Evolutionary conservation across 768 basidiomycete genomes (phyloP), one percentile per base, ranked within the genome.

Genomic region (Trametes villosa): DNA sequence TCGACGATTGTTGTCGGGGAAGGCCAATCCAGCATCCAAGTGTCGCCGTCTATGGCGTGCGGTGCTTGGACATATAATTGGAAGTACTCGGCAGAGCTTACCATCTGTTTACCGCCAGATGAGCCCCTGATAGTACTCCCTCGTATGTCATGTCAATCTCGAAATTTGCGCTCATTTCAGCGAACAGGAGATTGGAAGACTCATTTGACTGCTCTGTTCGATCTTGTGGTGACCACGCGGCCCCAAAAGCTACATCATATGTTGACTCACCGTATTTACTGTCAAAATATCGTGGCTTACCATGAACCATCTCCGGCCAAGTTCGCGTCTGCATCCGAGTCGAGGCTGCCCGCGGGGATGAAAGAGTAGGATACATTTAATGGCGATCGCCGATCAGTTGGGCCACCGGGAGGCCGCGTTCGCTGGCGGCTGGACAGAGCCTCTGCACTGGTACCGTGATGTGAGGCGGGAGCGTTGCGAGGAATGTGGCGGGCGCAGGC

Each of bases 61-160:
- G 15, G 26, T 1, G 13, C 36, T 27, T 22, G 12, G 15, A 31
- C 31, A 13, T 3, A 5, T 4, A 29, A 4, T 48, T 22, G 40
- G 22, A 30, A 50, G n/a, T n/a, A n/a, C n/a, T 17, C 18, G 30
- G 33, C 22, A 20, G 42, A 40, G 34, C 27, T 18, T 8, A 9
- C 96, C 96, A 69, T 90, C 83, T 11, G 97, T 88, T 44, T 96
- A 80, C 41, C 80, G 77, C 64, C 86, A 85, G 59, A 99, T 78
- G 29, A 98, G 78, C 64, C 92, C 86, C 12, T 98, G 73, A 69
- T 98, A 98, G 68, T 81, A 81, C 59, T 36, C 68, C 75, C 68
- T 82, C 80, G 34, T 86, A 86, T 4, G 76, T 75, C 15, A 80
- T 73, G 54, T 88, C 83, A 27, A 94, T 81, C 60, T 98, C 93